These are phyloP conservation scores for Actinidia polygama DNA, from an alignment of 179 eudicot species.

Conservation along the genomic window DNA sequence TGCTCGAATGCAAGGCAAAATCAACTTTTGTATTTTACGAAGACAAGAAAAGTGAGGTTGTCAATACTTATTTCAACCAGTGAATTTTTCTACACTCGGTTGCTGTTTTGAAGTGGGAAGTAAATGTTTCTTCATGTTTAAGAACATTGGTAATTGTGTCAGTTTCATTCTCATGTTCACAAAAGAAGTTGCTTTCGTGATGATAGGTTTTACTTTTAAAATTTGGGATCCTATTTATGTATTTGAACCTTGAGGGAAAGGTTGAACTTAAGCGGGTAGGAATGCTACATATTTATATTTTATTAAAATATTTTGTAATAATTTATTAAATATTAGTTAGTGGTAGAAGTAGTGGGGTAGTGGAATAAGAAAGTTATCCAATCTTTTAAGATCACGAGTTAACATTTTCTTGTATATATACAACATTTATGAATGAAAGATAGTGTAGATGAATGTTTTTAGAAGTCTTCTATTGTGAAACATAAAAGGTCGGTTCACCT, in stretches of 20 bases:
- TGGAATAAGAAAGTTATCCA: too few species aligned
- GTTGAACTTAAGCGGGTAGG: not conserved
- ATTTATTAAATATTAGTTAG: not conserved
- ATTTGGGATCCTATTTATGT: not conserved
- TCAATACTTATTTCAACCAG: not conserved
- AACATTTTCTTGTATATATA: too few species aligned
- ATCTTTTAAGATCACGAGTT: too few species aligned
- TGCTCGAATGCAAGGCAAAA: not conserved
- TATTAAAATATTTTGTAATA: not conserved
- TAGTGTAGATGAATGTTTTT: not conserved
- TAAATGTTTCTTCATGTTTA: too few species aligned
- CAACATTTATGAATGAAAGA: too few species aligned
- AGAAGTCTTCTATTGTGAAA: not conserved
- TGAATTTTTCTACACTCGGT: not conserved
- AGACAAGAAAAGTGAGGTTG: not conserved
- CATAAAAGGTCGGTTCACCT: not conserved
- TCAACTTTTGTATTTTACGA: not conserved
- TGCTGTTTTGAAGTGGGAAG: not conserved
- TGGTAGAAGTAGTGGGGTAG: not conserved
- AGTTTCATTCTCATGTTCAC: too few species aligned
- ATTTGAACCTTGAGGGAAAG: not conserved
- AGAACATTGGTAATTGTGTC: not conserved
- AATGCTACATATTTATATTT: not conserved
- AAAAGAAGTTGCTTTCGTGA: not conserved
- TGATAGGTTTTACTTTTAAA: not conserved